Evolutionary conservation across 768 basidiomycete species (phyloP), one percentile per base, ranked within the genome.

Genomic region (Lentinus tigrinus): DNA sequence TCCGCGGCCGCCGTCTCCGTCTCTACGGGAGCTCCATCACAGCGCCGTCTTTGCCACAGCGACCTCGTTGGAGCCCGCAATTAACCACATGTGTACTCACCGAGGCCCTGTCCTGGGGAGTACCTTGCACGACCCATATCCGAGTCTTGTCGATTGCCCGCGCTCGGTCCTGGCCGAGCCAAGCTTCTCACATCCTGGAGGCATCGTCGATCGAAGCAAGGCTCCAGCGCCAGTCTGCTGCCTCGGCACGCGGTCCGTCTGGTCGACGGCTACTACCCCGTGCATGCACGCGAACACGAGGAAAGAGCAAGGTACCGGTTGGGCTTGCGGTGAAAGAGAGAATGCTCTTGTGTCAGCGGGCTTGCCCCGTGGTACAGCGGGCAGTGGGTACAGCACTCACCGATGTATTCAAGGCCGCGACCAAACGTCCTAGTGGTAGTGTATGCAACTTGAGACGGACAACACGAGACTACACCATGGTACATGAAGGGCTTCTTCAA

Each of bases 1-100:
- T n/a, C n/a, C n/a, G n/a, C n/a, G n/a, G n/a, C n/a, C n/a, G n/a
- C 47, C 47, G 47, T 34, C 24, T 47, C 54, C 54, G 31, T 56
- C 39, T 31, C 42, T 28, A 27, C 52, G 38, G 11, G n/a, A 2
- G n/a, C 17, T 21, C 42, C 23, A 43, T 43, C 6, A 43, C 17
- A 43, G 2, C n/a, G n/a, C 36, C 46, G 47, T 39, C 24, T 55
- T 39, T 28, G 27, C 40, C 11, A 10, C 27, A 5, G 42, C 46
- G 19, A 39, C 21, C 8, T 10, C 37, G n/a, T 42, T 11, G 21
- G 9, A 46, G 21, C 6, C 14, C 23, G 43, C 21, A 26, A 26
- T 46, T 6, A 24, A 8, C 21, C 21, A 23, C 43, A 23, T 40
- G 39, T 16, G 39, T 23, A 46, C 43, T 46, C 43, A 46, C 43